Evolutionary conservation across 306 rosid species (phyloP).

Genomic region (Glycyrrhiza uralensis): DNA sequence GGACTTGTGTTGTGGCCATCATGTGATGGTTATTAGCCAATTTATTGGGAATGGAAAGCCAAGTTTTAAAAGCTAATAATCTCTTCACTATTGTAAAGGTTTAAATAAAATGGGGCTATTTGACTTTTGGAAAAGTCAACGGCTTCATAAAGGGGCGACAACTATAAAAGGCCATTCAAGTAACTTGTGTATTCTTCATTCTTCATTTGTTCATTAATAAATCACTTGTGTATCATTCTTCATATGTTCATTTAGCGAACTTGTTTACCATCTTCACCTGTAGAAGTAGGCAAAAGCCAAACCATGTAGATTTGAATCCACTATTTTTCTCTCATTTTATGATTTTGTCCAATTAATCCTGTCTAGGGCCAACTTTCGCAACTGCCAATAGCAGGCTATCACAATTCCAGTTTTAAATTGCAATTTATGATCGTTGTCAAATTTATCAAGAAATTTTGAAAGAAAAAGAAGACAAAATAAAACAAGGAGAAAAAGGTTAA

Average conservation of each 20-base stretch:
- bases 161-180: background rate
- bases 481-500: background rate
- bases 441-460: background rate
- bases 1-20: too few species aligned
- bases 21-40: too few species aligned
- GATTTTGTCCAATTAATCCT: constrained; percentile 7
- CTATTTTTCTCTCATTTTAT: constrained; percentile 1
- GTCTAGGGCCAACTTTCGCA: background rate
- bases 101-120: background rate
- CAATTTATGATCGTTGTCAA: background rate
- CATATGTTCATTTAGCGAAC: background rate
- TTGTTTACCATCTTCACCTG: background rate
- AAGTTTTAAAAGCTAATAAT: background rate
- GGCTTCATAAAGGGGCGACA: background rate
- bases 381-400: background rate
- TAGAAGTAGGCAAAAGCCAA: background rate
- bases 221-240: too few species aligned
- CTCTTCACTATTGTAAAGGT: background rate
- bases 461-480: too few species aligned
- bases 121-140: background rate
- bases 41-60: background rate
- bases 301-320: background rate
- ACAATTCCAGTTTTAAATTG: background rate
- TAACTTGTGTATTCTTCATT: background rate
- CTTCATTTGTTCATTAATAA: too few species aligned